Evolutionary conservation across 2,329 filamentous ascomycete genomes (phyloP).

Genomic region (Fusarium solani-melongenae): DNA sequence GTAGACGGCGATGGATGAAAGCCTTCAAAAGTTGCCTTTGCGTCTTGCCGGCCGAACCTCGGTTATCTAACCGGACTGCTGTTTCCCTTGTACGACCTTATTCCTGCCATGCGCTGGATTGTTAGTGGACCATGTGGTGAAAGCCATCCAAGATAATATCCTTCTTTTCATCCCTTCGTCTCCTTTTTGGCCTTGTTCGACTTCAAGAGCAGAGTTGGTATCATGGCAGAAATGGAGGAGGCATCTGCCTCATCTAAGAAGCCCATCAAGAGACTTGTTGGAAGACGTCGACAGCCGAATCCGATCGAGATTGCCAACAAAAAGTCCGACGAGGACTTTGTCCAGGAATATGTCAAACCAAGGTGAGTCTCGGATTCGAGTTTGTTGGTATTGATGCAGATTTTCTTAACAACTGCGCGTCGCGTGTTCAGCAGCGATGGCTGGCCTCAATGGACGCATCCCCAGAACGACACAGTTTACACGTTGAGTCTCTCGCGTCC

Average conservation of each 20-base stretch:
- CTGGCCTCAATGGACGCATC: conserved; percentile 63
- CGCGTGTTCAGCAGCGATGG: conserved; percentile 27
- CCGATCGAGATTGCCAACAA: conserved; percentile 61
- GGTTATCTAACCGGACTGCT: conserved; percentile 23
- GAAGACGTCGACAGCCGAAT: conserved; percentile 34
- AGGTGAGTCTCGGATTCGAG: conserved; percentile 49
- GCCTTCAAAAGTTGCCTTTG: conserved; percentile 23
- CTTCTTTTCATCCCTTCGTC: neutral
- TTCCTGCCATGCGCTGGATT: neutral
- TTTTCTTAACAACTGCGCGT: neutral
- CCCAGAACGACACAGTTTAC: conserved; percentile 55
- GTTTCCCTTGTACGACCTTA: neutral
- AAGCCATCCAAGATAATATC: neutral
- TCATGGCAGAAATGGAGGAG: conserved; percentile 18
- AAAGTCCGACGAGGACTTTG: conserved; percentile 60
- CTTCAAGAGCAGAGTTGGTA: neutral
- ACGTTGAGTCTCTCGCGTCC: conserved; percentile 57
- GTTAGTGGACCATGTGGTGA: conserved; percentile 22
- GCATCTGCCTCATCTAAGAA: neutral
- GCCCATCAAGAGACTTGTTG: conserved; percentile 17
- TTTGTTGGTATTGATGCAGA: neutral
- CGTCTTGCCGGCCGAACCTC: conserved; percentile 30
- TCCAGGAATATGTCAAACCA: conserved; percentile 59
- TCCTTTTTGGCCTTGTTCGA: neutral
- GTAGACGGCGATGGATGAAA: conserved; percentile 27